A percentile compares a stretch with the other conserved stretches of the same genome.
Evolutionary conservation across 768 basidiomycete genomes (phyloP).

Genomic region (Dentipellis sp.): DNA sequence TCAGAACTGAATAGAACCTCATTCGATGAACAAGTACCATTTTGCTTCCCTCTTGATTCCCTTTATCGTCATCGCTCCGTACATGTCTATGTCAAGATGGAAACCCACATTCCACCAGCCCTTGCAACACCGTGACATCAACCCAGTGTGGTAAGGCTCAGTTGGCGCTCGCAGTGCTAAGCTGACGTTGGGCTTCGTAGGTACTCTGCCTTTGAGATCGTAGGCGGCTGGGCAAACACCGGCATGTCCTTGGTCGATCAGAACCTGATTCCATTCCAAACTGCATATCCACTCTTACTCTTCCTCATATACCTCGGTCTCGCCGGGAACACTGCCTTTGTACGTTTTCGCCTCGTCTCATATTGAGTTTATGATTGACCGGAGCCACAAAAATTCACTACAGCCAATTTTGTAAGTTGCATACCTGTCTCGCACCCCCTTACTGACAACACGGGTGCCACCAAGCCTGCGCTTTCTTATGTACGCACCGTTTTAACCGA

Average conservation of each 20-base stretch:
- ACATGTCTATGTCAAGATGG: conserved; percentile 30
- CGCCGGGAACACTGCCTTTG: conserved; percentile 48
- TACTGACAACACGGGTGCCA: neutral
- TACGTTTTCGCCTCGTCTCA: conserved; percentile 21
- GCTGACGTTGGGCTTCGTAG: conserved; percentile 12
- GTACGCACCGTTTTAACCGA: conserved; percentile 14
- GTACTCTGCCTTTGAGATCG: conserved; percentile 39
- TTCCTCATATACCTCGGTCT: conserved; percentile 36
- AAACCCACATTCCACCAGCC: conserved; percentile 26
- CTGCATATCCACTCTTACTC: conserved; percentile 36
- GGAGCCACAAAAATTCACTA: neutral
- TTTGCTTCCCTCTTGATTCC: conserved; percentile 31
- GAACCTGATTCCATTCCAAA: conserved; percentile 44
- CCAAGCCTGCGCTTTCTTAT: conserved; percentile 32
- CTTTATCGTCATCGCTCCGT: conserved; percentile 39
- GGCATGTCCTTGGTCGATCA: conserved; percentile 43
- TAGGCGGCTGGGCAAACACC: conserved; percentile 42
- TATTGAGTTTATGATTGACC: neutral
- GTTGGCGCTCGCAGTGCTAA: too few species aligned
- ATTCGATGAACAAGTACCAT: conserved; percentile 30
- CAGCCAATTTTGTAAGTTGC: conserved; percentile 28
- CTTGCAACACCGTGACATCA: conserved; percentile 28
- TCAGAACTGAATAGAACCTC: neutral
- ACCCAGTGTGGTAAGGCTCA: conserved; percentile 29
- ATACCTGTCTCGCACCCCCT: conserved; percentile 22